These are phyloP conservation scores for Epichloe sibirici DNA, from an alignment of 2,329 filamentous ascomycete genomes.

Conservation along the genomic window DNA sequence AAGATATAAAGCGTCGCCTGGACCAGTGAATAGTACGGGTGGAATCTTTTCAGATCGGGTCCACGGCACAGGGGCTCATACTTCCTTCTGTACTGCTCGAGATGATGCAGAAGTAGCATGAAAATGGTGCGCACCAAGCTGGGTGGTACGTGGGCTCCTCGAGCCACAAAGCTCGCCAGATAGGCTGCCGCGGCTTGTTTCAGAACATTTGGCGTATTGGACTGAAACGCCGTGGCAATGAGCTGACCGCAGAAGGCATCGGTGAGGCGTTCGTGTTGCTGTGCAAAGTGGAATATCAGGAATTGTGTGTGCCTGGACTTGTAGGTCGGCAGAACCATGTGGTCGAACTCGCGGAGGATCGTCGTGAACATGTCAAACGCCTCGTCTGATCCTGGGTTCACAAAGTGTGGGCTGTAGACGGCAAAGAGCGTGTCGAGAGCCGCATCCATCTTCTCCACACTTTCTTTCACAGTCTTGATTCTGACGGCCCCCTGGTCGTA, in stretches of 20 bases:
- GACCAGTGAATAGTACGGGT: conserved; percentile 75
- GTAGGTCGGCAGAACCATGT: conserved; percentile 80
- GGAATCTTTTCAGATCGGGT: conserved; percentile 74
- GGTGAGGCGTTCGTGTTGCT: conserved; percentile 64
- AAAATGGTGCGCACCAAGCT: conserved; percentile 75
- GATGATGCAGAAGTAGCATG: conserved; percentile 61
- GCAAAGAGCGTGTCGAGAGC: conserved; percentile 81
- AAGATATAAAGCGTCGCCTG: conserved; percentile 90
- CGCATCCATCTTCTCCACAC: conserved; percentile 81
- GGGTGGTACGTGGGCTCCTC: conserved; percentile 69
- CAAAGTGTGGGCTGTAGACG: conserved; percentile 65
- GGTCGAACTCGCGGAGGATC: conserved; percentile 74
- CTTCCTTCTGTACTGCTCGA: conserved; percentile 60
- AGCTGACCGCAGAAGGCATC: conserved; percentile 75
- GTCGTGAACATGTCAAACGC: conserved; percentile 65
- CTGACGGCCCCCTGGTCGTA: conserved; percentile 49
- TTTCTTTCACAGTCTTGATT: conserved; percentile 63
- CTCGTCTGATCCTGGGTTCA: conserved; percentile 52
- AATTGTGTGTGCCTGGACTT: conserved; percentile 92
- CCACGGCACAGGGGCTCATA: conserved; percentile 67
- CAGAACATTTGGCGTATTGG: conserved; percentile 56
- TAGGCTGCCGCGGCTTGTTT: conserved; percentile 85
- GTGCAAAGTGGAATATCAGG: conserved; percentile 88
- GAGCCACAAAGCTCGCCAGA: conserved; percentile 84
- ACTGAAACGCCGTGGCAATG: conserved; percentile 35